Evolutionary conservation across 2,329 filamentous ascomycete genomes (phyloP).

Genomic region (Aotearoamyces nothofagi): DNA sequence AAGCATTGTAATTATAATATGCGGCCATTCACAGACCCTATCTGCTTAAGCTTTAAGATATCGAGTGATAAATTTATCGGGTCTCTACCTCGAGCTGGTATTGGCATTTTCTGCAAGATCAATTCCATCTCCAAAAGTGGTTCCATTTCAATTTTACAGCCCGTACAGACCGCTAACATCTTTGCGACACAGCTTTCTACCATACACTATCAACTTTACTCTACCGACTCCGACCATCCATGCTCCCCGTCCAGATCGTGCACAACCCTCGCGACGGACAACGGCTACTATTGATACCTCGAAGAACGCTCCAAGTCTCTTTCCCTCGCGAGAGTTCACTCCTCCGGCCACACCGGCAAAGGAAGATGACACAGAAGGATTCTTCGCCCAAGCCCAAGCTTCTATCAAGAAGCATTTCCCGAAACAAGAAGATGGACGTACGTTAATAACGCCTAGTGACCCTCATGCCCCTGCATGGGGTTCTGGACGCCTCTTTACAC

Average conservation of each 20-base stretch:
- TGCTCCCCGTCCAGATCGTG: no score
- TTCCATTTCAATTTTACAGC: not conserved
- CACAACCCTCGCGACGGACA: slow-evolving; percentile 28
- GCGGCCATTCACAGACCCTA: no score
- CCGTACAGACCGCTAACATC: slow-evolving; percentile 1
- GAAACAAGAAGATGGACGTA: slow-evolving; percentile 28
- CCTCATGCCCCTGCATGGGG: slow-evolving; percentile 68
- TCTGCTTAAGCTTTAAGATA: no score
- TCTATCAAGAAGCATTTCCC: slow-evolving; percentile 37
- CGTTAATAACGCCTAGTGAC: slow-evolving; percentile 52
- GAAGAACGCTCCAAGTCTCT: slow-evolving; percentile 27
- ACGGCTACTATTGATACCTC: slow-evolving; percentile 33
- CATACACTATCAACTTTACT: slow-evolving; percentile 82
- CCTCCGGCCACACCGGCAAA: slow-evolving; percentile 19
- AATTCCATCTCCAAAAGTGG: not conserved
- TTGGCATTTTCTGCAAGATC: slow-evolving; percentile 1
- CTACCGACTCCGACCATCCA: slow-evolving; percentile 38
- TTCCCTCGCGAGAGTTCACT: slow-evolving; percentile 14
- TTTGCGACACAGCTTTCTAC: slow-evolving; percentile 55
- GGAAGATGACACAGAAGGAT: slow-evolving; percentile 25
- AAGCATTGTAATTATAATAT: not conserved
- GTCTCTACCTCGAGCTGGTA: no score
- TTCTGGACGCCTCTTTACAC: slow-evolving; percentile 23
- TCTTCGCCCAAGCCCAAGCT: slow-evolving; percentile 39
- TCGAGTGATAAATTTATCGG: no score